Evolutionary conservation across 2,329 filamentous ascomycete species (phyloP), one percentile per base, ranked within the genome.

Genomic region (Colletotrichum eleusines): DNA sequence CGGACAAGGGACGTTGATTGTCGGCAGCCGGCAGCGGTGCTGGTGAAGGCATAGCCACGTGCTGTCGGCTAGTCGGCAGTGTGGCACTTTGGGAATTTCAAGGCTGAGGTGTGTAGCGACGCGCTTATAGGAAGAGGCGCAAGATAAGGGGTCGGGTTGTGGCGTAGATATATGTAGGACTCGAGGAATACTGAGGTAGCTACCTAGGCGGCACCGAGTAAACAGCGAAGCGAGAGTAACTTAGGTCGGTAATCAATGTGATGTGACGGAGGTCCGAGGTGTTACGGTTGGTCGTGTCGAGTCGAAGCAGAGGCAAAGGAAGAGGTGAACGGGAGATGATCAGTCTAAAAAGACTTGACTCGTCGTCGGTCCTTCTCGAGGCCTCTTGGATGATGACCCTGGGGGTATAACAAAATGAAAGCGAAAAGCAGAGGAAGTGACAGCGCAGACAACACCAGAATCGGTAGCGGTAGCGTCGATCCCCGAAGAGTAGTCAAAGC

Each of bases 1-100:
- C 81, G 31, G 83, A 81, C 54, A 88, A 77, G 33, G 65, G 53
- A 42, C 38, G 69, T 69, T 69, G 58, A 26, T 18, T n/a, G 8
- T 59, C 64, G 31, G 48, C 59, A 31, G 69, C 64, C 46, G 59
- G 53, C 53, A 26, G 33, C 26, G 59, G 46, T n/a, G 53, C 46
- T 63, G 44, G 26, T 59, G 69, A 59, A 59, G 46, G 40, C 69
- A 71, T 71, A 53, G 48, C 58, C 53, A 63, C 59, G 64, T 9
- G 53, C 46, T 23, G 53, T 60, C 23, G 35, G 33, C 31, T 54
- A 58, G 65, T 53, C 53, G 59, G 12, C 20, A 5, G 46, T 38
- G 57, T 18, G n/a, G n/a, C 28, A 48, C 31, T 35, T 50, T 50
- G 46, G 59, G 58, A 58, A 59, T 59, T 33, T 53, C 20, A 38